Percentiles rank a stretch among this genome's conserved stretches.
phyloP scores from a whole-genome alignment of 73 alveolate genomes.

The Uronychia setigera region DNA sequence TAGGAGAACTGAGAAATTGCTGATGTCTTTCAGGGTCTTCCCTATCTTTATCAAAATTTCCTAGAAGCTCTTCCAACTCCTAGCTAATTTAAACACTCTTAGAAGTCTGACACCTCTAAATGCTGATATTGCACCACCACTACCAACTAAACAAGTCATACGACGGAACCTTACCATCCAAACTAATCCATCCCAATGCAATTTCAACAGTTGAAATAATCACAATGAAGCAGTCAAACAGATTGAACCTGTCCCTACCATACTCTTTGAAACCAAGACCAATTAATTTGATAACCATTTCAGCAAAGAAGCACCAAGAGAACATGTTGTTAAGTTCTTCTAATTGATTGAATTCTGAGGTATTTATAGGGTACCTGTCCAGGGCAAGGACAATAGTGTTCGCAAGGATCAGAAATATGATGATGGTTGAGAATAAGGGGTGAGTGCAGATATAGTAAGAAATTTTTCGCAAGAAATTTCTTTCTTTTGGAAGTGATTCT shows the following conservation, averaged over 20 bases:
- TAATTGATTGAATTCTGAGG: background rate
- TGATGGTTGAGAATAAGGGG: conserved; percentile 16
- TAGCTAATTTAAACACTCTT: conserved; percentile 68
- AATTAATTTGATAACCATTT: conserved; percentile 68
- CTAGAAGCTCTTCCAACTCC: conserved; percentile 58
- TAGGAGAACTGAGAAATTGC: conserved; percentile 53
- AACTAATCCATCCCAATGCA: conserved; percentile 18
- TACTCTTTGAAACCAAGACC: conserved; percentile 73
- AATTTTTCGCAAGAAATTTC: conserved; percentile 17
- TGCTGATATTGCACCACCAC: conserved; percentile 72
- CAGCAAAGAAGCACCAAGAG: conserved; percentile 51
- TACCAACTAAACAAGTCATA: conserved; percentile 10
- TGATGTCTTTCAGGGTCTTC: conserved; percentile 40
- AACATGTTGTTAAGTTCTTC: conserved; percentile 31
- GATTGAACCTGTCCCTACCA: conserved; percentile 70
- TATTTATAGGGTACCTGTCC: conserved; percentile 55
- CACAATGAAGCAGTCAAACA: conserved; percentile 73
- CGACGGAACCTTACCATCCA: conserved; percentile 8
- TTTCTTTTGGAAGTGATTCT: too few species aligned
- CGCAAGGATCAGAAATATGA: conserved; percentile 30
- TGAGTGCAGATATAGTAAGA: background rate
- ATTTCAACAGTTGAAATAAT: conserved; percentile 49
- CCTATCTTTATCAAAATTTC: conserved; percentile 54
- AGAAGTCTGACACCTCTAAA: conserved; percentile 76
- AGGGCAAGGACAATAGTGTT: conserved; percentile 63